Evolutionary conservation across 2,329 filamentous ascomycete species (phyloP).

Genomic region (Trichoderma brevicompactum): DNA sequence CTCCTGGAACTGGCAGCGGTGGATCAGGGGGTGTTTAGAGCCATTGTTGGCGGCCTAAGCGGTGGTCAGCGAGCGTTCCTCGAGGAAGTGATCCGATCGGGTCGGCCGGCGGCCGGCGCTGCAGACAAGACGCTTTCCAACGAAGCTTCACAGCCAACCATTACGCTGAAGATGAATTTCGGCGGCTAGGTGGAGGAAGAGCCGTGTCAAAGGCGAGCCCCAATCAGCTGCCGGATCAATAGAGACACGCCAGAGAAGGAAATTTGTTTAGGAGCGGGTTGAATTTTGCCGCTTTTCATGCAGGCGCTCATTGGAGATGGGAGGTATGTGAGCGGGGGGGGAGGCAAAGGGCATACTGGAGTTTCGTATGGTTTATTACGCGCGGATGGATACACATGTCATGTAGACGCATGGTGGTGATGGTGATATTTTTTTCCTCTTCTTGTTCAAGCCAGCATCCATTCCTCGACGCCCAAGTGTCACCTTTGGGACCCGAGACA

Average conservation of each 20-base stretch:
- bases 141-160: slow-evolving; percentile 70
- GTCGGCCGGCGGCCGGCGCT: slow-evolving; percentile 53
- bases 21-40: slow-evolving; percentile 74
- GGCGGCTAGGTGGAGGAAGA: slow-evolving; percentile 46
- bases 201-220: neutral
- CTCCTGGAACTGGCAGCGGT: slow-evolving; percentile 80
- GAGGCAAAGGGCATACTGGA: slow-evolving; percentile 1
- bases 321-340: slow-evolving; percentile 3
- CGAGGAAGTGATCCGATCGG: slow-evolving; percentile 77
- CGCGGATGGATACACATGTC: slow-evolving; percentile 15
- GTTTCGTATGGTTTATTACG: slow-evolving; percentile 23
- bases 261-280: neutral
- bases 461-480: slow-evolving; percentile 24
- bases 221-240: neutral
- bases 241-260: neutral
- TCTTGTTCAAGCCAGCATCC: neutral
- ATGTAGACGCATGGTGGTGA: slow-evolving; percentile 20
- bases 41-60: slow-evolving; percentile 72
- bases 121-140: slow-evolving; percentile 46
- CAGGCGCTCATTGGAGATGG: slow-evolving; percentile 17
- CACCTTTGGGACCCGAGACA: neutral
- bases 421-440: neutral
- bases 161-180: slow-evolving; percentile 96
- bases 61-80: slow-evolving; percentile 74
- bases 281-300: slow-evolving; percentile 6